Percentiles rank a stretch among this genome's conserved stretches.
phyloP scores from a whole-genome alignment of 2,329 filamentous ascomycete genomes.

The Tolypocladium amazonense region DNA sequence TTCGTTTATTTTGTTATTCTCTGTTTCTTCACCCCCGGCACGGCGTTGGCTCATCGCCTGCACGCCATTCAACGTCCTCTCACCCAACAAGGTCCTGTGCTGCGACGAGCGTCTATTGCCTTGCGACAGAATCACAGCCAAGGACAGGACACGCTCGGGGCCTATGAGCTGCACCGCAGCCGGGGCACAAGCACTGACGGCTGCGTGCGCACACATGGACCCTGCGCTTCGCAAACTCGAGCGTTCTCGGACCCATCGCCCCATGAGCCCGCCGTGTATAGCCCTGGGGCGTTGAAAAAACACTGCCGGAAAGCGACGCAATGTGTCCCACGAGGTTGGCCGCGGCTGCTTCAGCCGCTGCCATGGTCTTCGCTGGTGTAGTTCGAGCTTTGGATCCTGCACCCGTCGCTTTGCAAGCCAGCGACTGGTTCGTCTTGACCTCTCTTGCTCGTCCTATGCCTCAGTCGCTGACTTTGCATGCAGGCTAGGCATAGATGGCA shows the following conservation, averaged over 20 bases:
- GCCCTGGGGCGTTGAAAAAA: no score
- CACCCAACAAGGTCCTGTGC: neutral
- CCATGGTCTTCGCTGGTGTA: conserved; percentile 2
- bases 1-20: neutral
- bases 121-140: neutral
- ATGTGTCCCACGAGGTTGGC: conserved; percentile 5
- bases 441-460: neutral
- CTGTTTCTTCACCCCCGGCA: neutral
- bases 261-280: neutral
- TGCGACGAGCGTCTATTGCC: neutral
- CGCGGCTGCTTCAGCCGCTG: conserved; percentile 2
- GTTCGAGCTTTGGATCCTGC: conserved; percentile 5
- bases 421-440: conserved; percentile 10
- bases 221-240: neutral
- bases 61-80: neutral
- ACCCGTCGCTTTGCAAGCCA: conserved; percentile 11
- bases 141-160: neutral
- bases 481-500: conserved; percentile 56
- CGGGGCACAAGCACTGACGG: neutral
- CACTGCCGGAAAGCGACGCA: conserved; percentile 1
- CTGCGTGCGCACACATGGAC: conserved; percentile 1
- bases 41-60: neutral
- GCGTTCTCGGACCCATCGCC: neutral
- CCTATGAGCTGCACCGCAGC: conserved; percentile 1
- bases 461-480: neutral